phyloP scores from a whole-genome alignment of 805 yeast species.

The Candida coquimbonensis region DNA sequence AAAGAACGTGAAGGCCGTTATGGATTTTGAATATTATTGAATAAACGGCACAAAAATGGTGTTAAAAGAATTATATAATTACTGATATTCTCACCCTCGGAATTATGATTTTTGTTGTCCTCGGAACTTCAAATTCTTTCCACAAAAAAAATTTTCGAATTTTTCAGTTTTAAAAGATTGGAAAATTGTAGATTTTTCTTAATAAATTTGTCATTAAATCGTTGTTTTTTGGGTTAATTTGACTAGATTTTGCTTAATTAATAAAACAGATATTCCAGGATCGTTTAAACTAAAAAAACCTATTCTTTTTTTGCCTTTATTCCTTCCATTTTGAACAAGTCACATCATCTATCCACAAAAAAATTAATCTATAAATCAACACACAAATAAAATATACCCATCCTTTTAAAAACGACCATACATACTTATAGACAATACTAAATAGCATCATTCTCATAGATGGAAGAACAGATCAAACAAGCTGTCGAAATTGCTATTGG shows the following conservation, averaged over 20 bases:
- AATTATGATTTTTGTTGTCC: slow-evolving; percentile 4
- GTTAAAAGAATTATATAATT: too few relatives aligned
- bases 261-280: too few relatives aligned
- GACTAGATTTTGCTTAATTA: too few relatives aligned
- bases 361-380: background rate
- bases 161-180: slow-evolving; percentile 5
- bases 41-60: background rate
- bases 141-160: slow-evolving; percentile 7
- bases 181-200: background rate
- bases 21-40: slow-evolving; percentile 15
- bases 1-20: slow-evolving; percentile 18
- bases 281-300: too few relatives aligned
- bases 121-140: slow-evolving; percentile 1
- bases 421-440: background rate
- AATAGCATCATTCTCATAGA: background rate
- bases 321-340: background rate
- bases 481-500: slow-evolving; percentile 26
- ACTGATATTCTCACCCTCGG: too few relatives aligned
- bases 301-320: background rate
- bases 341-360: background rate
- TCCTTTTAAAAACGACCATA: background rate
- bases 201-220: background rate
- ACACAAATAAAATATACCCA: background rate
- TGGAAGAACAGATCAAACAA: slow-evolving; percentile 23
- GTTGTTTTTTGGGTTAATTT: too few relatives aligned